These are phyloP conservation scores for Candida easanensis DNA, from an alignment of 805 yeast genomes.

Conservation along the genomic window DNA sequence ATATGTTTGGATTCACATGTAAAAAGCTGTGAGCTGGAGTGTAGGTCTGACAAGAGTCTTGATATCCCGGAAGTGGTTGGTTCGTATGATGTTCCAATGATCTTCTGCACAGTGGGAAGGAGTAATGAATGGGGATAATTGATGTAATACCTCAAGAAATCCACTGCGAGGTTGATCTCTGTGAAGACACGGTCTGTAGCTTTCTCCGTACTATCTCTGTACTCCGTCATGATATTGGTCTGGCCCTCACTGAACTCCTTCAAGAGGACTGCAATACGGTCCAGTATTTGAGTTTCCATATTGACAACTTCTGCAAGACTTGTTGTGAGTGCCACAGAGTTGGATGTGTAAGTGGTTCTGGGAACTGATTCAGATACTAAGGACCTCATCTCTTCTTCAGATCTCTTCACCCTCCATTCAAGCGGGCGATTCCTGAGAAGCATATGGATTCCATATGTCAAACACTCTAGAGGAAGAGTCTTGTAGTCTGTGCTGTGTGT, in stretches of 20 bases:
- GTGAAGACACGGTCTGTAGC: not conserved
- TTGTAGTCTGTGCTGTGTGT: conserved; percentile 1
- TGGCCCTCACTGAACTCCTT: not conserved
- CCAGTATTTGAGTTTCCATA: not conserved
- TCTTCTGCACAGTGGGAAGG: not conserved
- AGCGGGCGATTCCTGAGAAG: conserved; percentile 9
- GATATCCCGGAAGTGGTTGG: conserved; percentile 1
- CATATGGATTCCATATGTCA: conserved; percentile 13
- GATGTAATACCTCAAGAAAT: conserved; percentile 10
- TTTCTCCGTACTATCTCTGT: conserved; percentile 1
- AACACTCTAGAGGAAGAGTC: conserved; percentile 7
- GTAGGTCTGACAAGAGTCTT: conserved; percentile 1
- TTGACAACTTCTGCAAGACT: conserved; percentile 4
- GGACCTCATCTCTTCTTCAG: not conserved
- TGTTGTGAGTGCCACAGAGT: conserved; percentile 7
- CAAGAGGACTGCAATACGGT: not conserved
- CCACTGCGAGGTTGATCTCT: conserved; percentile 7
- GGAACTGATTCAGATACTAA: conserved; percentile 12
- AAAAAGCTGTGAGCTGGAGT: not conserved
- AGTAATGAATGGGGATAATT: conserved; percentile 11
- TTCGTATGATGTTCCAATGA: not conserved
- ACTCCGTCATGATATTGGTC: conserved; percentile 4
- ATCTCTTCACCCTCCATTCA: conserved; percentile 8
- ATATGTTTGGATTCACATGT: too few species aligned
- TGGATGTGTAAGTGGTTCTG: conserved; percentile 6